phyloP scores from a whole-genome alignment of 1,284 basidiomycete genomes.

The Sanghuangporus weigelae region DNA sequence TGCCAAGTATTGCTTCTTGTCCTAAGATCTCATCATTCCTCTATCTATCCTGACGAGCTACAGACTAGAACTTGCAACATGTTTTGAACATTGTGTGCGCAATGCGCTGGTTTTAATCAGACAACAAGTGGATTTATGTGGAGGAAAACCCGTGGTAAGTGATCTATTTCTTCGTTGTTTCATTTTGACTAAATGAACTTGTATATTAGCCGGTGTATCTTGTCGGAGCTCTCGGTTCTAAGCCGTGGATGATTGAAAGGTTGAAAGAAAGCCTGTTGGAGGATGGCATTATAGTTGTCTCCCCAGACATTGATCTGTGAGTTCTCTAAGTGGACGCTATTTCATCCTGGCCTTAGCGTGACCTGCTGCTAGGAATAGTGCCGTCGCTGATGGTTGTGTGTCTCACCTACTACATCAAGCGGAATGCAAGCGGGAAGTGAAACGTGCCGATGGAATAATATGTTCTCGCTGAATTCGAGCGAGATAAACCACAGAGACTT shows the following conservation, averaged over 20 bases:
- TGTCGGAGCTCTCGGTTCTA: conserved; percentile 75
- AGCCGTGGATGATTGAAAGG: conserved; percentile 70
- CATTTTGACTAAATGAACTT: not conserved
- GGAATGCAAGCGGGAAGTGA: not conserved
- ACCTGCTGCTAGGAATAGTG: not conserved
- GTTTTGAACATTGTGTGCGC: conserved; percentile 71
- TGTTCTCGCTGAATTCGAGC: not conserved
- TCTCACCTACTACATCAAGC: not conserved
- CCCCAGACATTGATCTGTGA: conserved; percentile 72
- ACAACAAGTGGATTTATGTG: conserved; percentile 58
- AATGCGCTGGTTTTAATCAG: conserved; percentile 63
- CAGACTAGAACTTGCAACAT: conserved; percentile 55
- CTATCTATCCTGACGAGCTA: not conserved
- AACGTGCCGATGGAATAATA: not conserved
- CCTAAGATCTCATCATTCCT: conserved; percentile 5
- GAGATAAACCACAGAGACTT: too few relatives aligned
- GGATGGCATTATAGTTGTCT: conserved; percentile 52
- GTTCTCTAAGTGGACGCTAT: conserved; percentile 13
- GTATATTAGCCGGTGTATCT: conserved; percentile 64
- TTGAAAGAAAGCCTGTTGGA: conserved; percentile 57
- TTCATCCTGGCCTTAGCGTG: not conserved
- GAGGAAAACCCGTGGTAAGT: conserved; percentile 55
- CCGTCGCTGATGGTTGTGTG: conserved; percentile 6
- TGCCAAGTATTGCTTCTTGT: not conserved
- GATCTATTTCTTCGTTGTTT: not conserved